phyloP scores from a whole-genome alignment of 208 protist species.

The Kentomonas sorsogonicus region DNA sequence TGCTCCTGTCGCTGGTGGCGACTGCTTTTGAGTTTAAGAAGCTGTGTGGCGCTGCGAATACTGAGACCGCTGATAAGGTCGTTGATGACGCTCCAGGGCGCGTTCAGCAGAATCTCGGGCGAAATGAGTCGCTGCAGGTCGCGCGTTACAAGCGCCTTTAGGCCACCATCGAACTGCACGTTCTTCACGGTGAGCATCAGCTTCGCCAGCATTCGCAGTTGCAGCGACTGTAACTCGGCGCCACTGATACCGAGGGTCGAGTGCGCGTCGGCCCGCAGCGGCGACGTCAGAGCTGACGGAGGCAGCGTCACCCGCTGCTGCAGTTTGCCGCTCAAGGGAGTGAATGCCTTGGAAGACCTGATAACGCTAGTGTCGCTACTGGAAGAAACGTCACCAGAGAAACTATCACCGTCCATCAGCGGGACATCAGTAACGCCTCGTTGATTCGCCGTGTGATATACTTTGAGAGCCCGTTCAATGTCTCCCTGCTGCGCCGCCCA shows the following conservation, averaged over 20 bases:
- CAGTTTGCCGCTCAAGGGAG: too few species aligned
- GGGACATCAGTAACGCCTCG: conserved; percentile 45
- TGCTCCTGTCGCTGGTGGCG: neutral
- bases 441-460: conserved; percentile 53
- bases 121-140: conserved; percentile 64
- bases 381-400: too few species aligned
- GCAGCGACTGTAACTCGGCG: conserved; percentile 32
- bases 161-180: conserved; percentile 65
- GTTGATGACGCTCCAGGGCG: conserved; percentile 75
- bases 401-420: too few species aligned
- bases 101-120: conserved; percentile 27
- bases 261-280: too few species aligned
- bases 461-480: conserved; percentile 53
- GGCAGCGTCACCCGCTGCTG: too few species aligned
- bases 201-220: conserved; percentile 70
- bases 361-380: too few species aligned
- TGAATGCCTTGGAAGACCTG: too few species aligned
- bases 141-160: conserved; percentile 54
- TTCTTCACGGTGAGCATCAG: conserved; percentile 66
- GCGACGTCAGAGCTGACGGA: too few species aligned
- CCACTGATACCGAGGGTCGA: too few species aligned
- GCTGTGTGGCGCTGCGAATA: conserved; percentile 70
- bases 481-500: conserved; percentile 60
- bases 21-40: conserved; percentile 42
- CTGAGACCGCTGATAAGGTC: conserved; percentile 73